phyloP scores from a whole-genome alignment of 768 basidiomycete genomes.

The Amylocystis lapponica region DNA sequence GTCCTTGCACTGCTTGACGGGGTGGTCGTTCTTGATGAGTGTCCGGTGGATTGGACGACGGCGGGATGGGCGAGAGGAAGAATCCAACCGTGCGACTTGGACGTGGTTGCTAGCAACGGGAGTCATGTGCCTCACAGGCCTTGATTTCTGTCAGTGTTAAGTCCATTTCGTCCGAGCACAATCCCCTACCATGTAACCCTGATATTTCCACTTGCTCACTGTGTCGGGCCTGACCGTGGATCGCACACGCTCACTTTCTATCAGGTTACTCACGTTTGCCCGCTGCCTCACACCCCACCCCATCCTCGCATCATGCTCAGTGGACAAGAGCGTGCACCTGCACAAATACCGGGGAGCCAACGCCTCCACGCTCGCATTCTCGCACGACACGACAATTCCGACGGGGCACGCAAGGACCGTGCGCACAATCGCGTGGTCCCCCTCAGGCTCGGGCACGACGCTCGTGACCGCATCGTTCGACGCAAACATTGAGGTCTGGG shows the following conservation, averaged over 20 bases:
- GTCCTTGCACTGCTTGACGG: slow-evolving; percentile 46
- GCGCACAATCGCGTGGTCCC: slow-evolving; percentile 81
- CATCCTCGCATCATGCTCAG: slow-evolving; percentile 87
- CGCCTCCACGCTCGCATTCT: slow-evolving; percentile 41
- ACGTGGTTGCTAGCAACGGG: no score
- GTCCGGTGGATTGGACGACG: slow-evolving; percentile 28
- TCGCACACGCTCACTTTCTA: no score
- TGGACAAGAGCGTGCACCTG: slow-evolving; percentile 87
- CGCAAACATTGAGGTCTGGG: slow-evolving; percentile 88
- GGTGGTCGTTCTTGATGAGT: slow-evolving; percentile 36
- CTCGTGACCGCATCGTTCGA: slow-evolving; percentile 95
- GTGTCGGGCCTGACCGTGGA: no score
- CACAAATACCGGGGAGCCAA: slow-evolving; percentile 71
- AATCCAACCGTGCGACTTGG: no score
- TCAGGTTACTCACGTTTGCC: no score
- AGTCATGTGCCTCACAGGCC: no score
- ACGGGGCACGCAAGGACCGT: slow-evolving; percentile 90
- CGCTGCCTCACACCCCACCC: no score
- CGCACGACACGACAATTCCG: slow-evolving; percentile 56
- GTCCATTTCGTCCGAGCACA: no score
- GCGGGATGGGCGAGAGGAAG: no score
- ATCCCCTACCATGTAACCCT: no score
- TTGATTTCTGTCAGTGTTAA: no score
- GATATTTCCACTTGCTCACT: no score
- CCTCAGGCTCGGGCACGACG: slow-evolving; percentile 75